A percentile compares a stretch with the other conserved stretches of the same genome.
These are phyloP conservation scores for Populus hybrid DNA, from an alignment of 441 rosid genomes.

Conservation along the genomic window DNA sequence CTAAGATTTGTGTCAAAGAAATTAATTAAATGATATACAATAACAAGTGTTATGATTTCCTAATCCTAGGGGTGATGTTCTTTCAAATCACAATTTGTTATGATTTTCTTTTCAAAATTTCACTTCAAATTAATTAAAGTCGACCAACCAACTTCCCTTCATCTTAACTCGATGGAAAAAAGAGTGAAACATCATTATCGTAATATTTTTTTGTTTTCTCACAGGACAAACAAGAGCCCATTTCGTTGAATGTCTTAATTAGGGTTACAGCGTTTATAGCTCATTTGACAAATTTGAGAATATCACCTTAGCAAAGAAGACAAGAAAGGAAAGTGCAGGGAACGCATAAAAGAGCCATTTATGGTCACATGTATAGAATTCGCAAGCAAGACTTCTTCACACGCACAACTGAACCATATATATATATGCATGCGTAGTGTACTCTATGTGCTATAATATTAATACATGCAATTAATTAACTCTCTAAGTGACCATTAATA, in stretches of 20 bases:
- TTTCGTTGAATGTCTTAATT: background rate
- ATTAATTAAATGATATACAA: too few species aligned
- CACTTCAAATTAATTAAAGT: background rate
- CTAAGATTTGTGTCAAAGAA: background rate
- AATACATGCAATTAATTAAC: too few species aligned
- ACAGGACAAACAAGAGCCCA: background rate
- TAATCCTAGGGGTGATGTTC: background rate
- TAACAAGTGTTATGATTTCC: background rate
- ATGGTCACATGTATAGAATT: too few species aligned
- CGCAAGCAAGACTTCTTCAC: too few species aligned
- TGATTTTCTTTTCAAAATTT: conserved; percentile 20
- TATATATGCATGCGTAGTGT: too few species aligned
- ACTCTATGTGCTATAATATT: too few species aligned
- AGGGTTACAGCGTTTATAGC: background rate
- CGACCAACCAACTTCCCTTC: conserved; percentile 13
- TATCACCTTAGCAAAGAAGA: too few species aligned
- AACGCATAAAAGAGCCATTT: too few species aligned
- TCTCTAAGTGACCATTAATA: too few species aligned
- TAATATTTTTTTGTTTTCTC: background rate
- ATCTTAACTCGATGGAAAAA: background rate
- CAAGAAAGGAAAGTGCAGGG: too few species aligned
- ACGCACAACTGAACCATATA: too few species aligned
- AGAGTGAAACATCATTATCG: background rate
- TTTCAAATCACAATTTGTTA: conserved; percentile 20
- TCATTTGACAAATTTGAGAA: background rate